Evolutionary conservation across 306 rosid species (phyloP).

Genomic region (Corylus avellana): DNA sequence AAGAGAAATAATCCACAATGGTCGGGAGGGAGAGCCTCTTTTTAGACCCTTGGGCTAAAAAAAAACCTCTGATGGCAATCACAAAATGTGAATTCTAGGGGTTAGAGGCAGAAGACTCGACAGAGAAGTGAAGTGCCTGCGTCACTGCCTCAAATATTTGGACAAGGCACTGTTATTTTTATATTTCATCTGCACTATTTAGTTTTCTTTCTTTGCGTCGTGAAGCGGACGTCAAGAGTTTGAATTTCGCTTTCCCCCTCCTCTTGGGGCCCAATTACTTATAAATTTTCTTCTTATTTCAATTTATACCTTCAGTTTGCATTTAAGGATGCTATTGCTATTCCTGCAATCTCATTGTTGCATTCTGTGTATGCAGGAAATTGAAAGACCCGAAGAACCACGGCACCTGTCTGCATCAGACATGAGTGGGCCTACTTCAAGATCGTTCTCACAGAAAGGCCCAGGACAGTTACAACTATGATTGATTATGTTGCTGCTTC

Average conservation of each 20-base stretch:
- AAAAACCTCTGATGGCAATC: too few relatives aligned
- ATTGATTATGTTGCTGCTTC: constrained; percentile 36
- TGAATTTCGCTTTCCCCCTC: too few relatives aligned
- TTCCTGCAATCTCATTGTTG: not conserved
- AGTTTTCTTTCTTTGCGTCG: not conserved
- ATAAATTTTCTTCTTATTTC: not conserved
- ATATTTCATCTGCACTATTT: not conserved
- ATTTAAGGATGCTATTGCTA: not conserved
- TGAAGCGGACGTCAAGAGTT: too few relatives aligned
- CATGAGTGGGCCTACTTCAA: constrained; percentile 48
- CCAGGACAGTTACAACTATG: constrained; percentile 55
- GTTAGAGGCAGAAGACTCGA: not conserved
- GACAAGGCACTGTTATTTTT: not conserved
- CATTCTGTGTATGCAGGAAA: constrained; percentile 47
- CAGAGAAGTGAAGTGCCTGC: too few relatives aligned
- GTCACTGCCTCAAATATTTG: not conserved
- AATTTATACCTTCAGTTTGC: not conserved
- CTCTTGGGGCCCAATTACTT: too few relatives aligned
- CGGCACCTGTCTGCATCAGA: constrained; percentile 42
- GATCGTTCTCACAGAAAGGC: constrained; percentile 51
- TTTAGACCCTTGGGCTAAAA: not conserved
- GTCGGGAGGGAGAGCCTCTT: not conserved
- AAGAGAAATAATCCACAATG: not conserved
- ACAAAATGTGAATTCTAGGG: not conserved
- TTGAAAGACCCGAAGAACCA: constrained; percentile 53